Evolutionary conservation across 257 asterid species (phyloP).

Genomic region (Solanum microdontum): DNA sequence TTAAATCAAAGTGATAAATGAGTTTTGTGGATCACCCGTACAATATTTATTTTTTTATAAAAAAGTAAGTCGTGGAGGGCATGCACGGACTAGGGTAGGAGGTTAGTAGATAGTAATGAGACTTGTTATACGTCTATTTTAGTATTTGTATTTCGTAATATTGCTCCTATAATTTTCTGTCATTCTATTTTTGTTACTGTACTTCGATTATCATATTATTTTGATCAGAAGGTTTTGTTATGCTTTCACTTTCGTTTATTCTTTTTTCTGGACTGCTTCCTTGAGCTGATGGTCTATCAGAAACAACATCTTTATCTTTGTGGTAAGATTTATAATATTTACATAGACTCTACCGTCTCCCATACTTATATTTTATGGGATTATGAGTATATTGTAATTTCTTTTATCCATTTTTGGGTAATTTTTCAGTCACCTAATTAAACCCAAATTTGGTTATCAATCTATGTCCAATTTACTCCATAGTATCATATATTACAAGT

Average conservation of each 20-base stretch:
- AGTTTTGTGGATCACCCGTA: neutral
- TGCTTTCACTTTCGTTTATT: neutral
- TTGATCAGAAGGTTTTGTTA: neutral
- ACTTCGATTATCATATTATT: too few relatives aligned
- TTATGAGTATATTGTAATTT: neutral
- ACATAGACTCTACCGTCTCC: neutral
- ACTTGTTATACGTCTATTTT: neutral
- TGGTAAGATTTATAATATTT: rapidly evolving
- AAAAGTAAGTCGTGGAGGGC: neutral
- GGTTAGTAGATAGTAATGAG: neutral
- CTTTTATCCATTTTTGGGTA: neutral
- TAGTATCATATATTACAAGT: neutral
- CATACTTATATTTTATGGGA: neutral
- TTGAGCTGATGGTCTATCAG: neutral
- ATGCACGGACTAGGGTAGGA: neutral
- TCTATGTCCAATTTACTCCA: neutral
- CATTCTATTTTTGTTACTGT: rapidly evolving
- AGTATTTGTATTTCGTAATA: neutral
- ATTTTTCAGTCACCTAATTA: neutral
- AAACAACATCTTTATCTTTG: rapidly evolving
- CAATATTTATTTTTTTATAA: neutral
- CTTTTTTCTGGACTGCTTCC: rapidly evolving
- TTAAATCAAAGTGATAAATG: neutral
- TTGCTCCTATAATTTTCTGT: neutral
- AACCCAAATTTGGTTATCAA: neutral